These are phyloP conservation scores for Schizopora paradoxa DNA, from an alignment of 1,284 basidiomycete species.

Conservation along the genomic window DNA sequence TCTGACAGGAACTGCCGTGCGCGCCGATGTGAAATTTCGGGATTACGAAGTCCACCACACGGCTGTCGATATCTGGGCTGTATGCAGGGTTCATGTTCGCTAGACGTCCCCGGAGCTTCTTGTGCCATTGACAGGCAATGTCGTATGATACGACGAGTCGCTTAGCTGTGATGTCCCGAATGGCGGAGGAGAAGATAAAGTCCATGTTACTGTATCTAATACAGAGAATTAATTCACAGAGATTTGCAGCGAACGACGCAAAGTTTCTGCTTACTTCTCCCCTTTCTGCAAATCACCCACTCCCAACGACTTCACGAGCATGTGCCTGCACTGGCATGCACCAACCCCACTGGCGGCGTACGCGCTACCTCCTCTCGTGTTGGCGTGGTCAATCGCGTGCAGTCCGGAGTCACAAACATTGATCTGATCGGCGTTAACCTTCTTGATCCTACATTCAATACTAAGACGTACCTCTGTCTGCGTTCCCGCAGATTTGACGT, in stretches of 20 bases:
- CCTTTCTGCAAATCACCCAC: slow-evolving; percentile 5
- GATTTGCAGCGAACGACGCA: slow-evolving; percentile 4
- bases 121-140: slow-evolving; percentile 23
- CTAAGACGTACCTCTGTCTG: slow-evolving; percentile 2
- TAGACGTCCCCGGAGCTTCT: slow-evolving; percentile 16
- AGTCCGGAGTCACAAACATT: slow-evolving; percentile 1
- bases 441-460: too few relatives aligned
- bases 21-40: slow-evolving; percentile 22
- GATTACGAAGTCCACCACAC: slow-evolving; percentile 13
- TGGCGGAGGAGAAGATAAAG: slow-evolving; percentile 19
- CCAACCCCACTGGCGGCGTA: slow-evolving; percentile 2
- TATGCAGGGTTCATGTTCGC: slow-evolving; percentile 6
- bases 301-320: background rate
- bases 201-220: slow-evolving; percentile 25
- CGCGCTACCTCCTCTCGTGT: background rate
- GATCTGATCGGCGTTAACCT: too few relatives aligned
- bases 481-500: background rate
- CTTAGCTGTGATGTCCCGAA: background rate
- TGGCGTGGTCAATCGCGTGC: slow-evolving; percentile 3
- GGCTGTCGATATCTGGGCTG: slow-evolving; percentile 3
- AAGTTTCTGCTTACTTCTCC: too few relatives aligned
- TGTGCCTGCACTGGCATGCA: slow-evolving; percentile 1
- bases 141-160: slow-evolving; percentile 20
- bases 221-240: background rate
- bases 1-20: slow-evolving; percentile 18